A percentile compares a stretch with the other conserved stretches of the same genome.
Evolutionary conservation across 1,139 yeast genomes (phyloP).

Genomic region (Saccharomyces pastorianus): DNA sequence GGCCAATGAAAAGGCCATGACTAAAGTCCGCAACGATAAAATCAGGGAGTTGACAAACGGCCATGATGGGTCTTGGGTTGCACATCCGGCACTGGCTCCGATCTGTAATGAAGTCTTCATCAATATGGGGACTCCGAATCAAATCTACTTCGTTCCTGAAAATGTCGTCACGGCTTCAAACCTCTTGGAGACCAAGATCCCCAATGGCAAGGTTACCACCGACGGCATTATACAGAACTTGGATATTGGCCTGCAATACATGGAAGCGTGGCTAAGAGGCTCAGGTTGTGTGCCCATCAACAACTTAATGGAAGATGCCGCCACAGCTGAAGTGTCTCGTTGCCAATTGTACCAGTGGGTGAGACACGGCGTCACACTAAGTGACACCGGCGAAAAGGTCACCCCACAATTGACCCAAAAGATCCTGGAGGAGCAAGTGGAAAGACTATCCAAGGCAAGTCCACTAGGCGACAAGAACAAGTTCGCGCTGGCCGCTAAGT

Average conservation of each 20-base stretch:
- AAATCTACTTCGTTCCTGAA: conserved; percentile 47
- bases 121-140: conserved; percentile 79
- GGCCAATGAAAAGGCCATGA: conserved; percentile 54
- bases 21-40: conserved; percentile 60
- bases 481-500: conserved; percentile 46
- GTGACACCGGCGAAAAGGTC: conserved; percentile 51
- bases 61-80: conserved; percentile 85
- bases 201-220: conserved; percentile 52
- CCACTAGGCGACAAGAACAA: conserved; percentile 42
- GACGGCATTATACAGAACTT: conserved; percentile 64
- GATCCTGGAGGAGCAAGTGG: conserved; percentile 56
- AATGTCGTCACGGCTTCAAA: conserved; percentile 45
- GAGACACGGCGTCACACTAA: conserved; percentile 52
- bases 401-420: conserved; percentile 51
- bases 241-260: conserved; percentile 67
- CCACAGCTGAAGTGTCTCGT: conserved; percentile 80
- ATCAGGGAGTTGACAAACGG: conserved; percentile 67
- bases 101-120: conserved; percentile 65
- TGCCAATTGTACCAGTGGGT: conserved; percentile 81
- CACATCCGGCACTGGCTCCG: conserved; percentile 74
- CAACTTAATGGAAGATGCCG: conserved; percentile 82
- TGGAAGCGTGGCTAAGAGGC: conserved; percentile 81
- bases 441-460: conserved; percentile 38
- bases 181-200: conserved; percentile 57
- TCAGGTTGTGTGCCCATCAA: conserved; percentile 81